Evolutionary conservation across 805 yeast species (phyloP).

Genomic region (Candida fluviatilis): DNA sequence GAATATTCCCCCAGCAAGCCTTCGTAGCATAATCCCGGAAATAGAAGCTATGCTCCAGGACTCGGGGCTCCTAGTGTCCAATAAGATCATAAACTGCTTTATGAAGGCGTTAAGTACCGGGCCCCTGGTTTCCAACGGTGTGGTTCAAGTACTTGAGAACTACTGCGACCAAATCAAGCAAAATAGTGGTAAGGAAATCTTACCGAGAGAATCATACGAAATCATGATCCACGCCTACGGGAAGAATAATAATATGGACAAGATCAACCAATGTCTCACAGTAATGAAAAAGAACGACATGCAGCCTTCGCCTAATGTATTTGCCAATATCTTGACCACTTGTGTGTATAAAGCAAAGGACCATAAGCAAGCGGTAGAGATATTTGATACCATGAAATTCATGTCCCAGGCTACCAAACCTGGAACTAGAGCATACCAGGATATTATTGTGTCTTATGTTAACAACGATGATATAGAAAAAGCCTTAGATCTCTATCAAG

Average conservation of each 20-base stretch:
- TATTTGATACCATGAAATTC: slow-evolving; percentile 86
- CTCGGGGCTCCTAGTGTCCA: slow-evolving; percentile 26
- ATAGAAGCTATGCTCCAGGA: slow-evolving; percentile 34
- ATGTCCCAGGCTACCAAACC: slow-evolving; percentile 65
- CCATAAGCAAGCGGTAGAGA: slow-evolving; percentile 58
- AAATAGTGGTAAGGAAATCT: slow-evolving; percentile 7
- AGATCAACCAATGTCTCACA: slow-evolving; percentile 32
- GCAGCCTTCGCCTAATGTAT: slow-evolving; percentile 43
- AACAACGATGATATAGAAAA: slow-evolving; percentile 62
- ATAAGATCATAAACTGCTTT: slow-evolving; percentile 32
- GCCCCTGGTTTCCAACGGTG: slow-evolving; percentile 14
- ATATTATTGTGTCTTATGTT: slow-evolving; percentile 65
- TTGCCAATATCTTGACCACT: slow-evolving; percentile 57
- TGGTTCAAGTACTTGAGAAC: slow-evolving; percentile 26
- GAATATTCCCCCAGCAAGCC: slow-evolving; percentile 37
- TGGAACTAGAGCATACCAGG: slow-evolving; percentile 60
- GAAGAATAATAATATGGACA: slow-evolving; percentile 31
- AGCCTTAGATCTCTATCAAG: slow-evolving; percentile 72
- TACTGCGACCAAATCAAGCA: slow-evolving; percentile 23
- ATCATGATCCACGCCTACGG: slow-evolving; percentile 44
- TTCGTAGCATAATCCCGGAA: slow-evolving; percentile 28
- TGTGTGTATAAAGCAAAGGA: slow-evolving; percentile 49
- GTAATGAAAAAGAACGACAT: slow-evolving; percentile 36
- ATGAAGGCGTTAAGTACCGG: slow-evolving; percentile 32
- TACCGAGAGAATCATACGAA: slow-evolving; percentile 41